Base-by-base conservation (phyloP, 2,329 filamentous ascomycete genomes). In the Davidsoniella neocaledoniae region DNA sequence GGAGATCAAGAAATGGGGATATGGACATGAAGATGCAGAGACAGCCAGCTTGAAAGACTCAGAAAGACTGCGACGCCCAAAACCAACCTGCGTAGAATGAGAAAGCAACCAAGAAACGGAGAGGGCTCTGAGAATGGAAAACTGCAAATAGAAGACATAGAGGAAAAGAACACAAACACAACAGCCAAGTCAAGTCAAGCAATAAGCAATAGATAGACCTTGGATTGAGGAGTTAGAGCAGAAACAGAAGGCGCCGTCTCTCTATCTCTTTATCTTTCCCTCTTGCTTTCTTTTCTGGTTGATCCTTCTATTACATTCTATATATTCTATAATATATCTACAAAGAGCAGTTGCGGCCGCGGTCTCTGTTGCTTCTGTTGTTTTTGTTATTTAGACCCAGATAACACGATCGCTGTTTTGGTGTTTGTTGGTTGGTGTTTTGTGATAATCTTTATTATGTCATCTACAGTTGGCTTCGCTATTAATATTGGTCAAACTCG, bases 241-340 rank as follows among this genome's bases (percentile, higher is more conserved):
- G 44, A 38, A 46, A 46, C 44, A 46, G 36, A 46, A 46, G 42
- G 44, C 29, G 48, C 46, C 29, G 29, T 33, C 29, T 29, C 40
- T 38, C 26, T 37, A 38, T 45, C 39, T 40, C 39, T 36, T 21
- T 49, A n/a, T 49, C 29, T 26, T 3, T 21, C 40, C 21, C 23
- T 36, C 46, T 52, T 46, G 42, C 46, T 42, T 43, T 51, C 49
- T 46, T 41, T 23, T 23, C 21, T 5, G 21, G 21, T 23, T 23
- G 21, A 5, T 23, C 4, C 5, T 23, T 23, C 21, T 5, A 23
- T 23, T 23, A 23, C 21, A 23, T 23, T 23, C 21, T 23, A 23
- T 2, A 23, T 23, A 5, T 23, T 23, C 21, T 23, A 23, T 4
- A 23, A 23, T 23, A 23, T 23, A 23, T 23, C 21, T 23, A 23